A percentile compares a stretch with the other conserved stretches of the same genome.
Evolutionary conservation across 805 yeast species (phyloP).

Genomic region (Metschnikowia sp.): DNA sequence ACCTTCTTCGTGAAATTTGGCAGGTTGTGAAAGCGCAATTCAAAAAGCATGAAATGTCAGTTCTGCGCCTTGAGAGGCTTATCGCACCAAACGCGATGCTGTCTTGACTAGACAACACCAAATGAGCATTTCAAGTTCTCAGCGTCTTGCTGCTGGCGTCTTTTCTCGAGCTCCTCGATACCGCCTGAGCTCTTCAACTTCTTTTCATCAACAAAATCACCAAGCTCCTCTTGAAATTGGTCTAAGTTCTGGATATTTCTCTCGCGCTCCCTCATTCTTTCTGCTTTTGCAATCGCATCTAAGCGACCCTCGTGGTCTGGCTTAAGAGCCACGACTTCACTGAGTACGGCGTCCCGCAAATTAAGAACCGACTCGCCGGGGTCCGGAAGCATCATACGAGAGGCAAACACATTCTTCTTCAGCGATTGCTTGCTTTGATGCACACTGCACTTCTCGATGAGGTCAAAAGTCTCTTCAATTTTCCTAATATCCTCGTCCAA

Average conservation of each 20-base stretch:
- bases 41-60: neutral
- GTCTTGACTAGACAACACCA: slow-evolving; percentile 23
- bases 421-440: slow-evolving; percentile 67
- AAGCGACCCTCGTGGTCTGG: slow-evolving; percentile 85
- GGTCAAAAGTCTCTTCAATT: slow-evolving; percentile 75
- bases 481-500: slow-evolving; percentile 75
- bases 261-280: slow-evolving; percentile 71
- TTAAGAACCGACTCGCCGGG: slow-evolving; percentile 62
- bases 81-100: too few species aligned
- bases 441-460: slow-evolving; percentile 76
- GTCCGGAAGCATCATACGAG: slow-evolving; percentile 47
- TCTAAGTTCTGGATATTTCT: slow-evolving; percentile 51
- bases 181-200: slow-evolving; percentile 85
- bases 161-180: slow-evolving; percentile 76
- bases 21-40: neutral
- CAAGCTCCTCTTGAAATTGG: slow-evolving; percentile 82
- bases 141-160: slow-evolving; percentile 63
- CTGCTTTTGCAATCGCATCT: slow-evolving; percentile 88
- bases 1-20: slow-evolving; percentile 10
- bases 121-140: slow-evolving; percentile 59
- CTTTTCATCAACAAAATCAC: slow-evolving; percentile 74
- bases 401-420: slow-evolving; percentile 36
- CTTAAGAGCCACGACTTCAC: slow-evolving; percentile 70
- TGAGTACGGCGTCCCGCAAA: slow-evolving; percentile 71
- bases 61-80: neutral